A percentile compares a stretch with the other conserved stretches of the same genome.
These are phyloP conservation scores for Tulasnella sp. DNA, from an alignment of 768 basidiomycete genomes.

Conservation along the genomic window DNA sequence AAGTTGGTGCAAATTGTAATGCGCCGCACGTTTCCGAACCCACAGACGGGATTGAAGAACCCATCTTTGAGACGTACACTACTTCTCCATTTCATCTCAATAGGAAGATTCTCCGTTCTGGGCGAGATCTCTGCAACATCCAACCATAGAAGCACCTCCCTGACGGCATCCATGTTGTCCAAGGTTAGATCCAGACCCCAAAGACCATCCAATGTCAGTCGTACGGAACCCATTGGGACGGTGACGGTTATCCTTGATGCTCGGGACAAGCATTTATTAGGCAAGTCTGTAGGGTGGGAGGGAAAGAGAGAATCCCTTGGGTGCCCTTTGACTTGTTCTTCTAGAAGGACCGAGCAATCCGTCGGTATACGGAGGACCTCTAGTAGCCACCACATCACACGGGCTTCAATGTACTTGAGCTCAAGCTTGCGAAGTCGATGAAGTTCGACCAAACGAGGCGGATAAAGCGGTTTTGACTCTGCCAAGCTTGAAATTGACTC, in stretches of 20 bases:
- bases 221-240: background rate
- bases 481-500: background rate
- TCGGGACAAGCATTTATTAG: background rate
- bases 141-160: background rate
- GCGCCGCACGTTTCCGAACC: background rate
- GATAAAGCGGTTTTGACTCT: background rate
- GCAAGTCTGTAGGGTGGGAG: background rate
- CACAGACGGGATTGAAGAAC: background rate
- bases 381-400: background rate
- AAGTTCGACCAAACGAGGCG: background rate
- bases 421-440: background rate
- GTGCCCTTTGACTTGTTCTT: background rate
- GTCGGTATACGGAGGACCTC: background rate
- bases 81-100: background rate
- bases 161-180: background rate
- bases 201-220: background rate
- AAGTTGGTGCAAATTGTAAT: background rate
- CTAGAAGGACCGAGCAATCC: background rate
- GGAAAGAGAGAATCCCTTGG: background rate
- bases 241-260: background rate
- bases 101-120: background rate
- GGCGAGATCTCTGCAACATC: background rate
- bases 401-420: background rate
- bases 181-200: background rate
- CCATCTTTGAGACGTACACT: background rate